Evolutionary conservation across 179 eudicot genomes (phyloP).

Genomic region (Silene noctiflora): DNA sequence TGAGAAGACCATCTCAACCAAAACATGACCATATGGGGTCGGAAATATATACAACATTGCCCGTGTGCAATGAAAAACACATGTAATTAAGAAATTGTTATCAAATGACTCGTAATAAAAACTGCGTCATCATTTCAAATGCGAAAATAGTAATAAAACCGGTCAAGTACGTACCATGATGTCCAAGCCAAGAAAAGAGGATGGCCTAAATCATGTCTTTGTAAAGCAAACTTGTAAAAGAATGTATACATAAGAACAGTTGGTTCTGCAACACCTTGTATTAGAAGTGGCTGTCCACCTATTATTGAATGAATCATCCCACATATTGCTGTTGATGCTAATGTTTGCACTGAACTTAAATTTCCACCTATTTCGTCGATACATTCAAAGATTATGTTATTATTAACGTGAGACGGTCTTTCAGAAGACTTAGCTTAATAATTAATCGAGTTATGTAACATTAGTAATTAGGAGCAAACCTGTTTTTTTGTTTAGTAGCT

Average conservation of each 20-base stretch:
- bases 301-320: conserved; percentile 37
- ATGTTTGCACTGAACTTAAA: conserved; percentile 30
- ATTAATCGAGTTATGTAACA: neutral
- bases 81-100: too few relatives aligned
- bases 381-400: neutral
- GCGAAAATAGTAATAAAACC: neutral
- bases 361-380: conserved; percentile 21
- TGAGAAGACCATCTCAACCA: too few relatives aligned
- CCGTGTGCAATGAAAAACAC: too few relatives aligned
- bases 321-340: conserved; percentile 38
- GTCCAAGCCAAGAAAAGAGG: conserved; percentile 38
- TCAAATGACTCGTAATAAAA: too few relatives aligned
- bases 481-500: conserved; percentile 38
- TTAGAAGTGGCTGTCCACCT: conserved; percentile 43
- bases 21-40: too few relatives aligned
- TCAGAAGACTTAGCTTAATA: neutral
- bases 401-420: too few relatives aligned
- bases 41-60: too few relatives aligned
- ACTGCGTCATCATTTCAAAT: too few relatives aligned
- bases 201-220: conserved; percentile 13
- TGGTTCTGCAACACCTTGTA: conserved; percentile 41
- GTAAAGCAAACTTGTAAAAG: conserved; percentile 30
- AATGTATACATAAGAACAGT: conserved; percentile 43
- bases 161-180: conserved; percentile 28
- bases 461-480: conserved; percentile 13